Evolutionary conservation across 305 asterid genomes (phyloP).

Genomic region (Rubia peregrina): DNA sequence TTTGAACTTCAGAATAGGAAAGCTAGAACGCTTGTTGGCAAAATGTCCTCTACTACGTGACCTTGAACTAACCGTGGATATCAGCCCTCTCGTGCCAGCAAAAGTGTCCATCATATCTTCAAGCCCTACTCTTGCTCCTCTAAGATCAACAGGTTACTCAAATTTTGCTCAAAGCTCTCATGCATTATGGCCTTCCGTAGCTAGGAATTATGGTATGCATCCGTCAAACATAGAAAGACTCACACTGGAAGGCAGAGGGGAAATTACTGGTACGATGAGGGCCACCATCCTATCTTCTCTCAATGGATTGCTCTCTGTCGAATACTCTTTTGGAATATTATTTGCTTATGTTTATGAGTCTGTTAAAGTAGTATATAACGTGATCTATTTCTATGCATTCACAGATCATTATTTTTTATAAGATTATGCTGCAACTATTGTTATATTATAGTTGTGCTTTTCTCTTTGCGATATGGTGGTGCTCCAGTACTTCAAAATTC

Average conservation of each 20-base stretch:
- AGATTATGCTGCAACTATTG: conserved; percentile 5
- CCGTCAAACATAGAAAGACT: conserved; percentile 49
- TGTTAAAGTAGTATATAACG: neutral
- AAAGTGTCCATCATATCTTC: conserved; percentile 45
- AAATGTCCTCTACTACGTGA: conserved; percentile 47
- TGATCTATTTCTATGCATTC: neutral
- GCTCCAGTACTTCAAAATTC: neutral
- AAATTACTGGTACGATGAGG: conserved; percentile 51
- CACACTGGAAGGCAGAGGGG: conserved; percentile 71
- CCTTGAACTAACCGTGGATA: conserved; percentile 67
- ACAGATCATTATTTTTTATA: neutral
- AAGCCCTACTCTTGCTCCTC: conserved; percentile 27
- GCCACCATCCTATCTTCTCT: neutral
- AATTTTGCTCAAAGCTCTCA: conserved; percentile 19
- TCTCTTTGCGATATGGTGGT: neutral
- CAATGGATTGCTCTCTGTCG: neutral
- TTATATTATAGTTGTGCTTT: neutral
- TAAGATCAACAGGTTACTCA: conserved; percentile 23
- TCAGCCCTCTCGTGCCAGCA: conserved; percentile 54
- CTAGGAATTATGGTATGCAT: conserved; percentile 25
- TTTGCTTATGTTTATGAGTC: neutral
- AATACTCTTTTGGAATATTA: neutral
- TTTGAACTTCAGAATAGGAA: conserved; percentile 37
- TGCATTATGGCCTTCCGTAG: conserved; percentile 24
- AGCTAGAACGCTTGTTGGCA: conserved; percentile 40